Evolutionary conservation across 805 yeast genomes (phyloP).

Genomic region (Candida krabiensis): DNA sequence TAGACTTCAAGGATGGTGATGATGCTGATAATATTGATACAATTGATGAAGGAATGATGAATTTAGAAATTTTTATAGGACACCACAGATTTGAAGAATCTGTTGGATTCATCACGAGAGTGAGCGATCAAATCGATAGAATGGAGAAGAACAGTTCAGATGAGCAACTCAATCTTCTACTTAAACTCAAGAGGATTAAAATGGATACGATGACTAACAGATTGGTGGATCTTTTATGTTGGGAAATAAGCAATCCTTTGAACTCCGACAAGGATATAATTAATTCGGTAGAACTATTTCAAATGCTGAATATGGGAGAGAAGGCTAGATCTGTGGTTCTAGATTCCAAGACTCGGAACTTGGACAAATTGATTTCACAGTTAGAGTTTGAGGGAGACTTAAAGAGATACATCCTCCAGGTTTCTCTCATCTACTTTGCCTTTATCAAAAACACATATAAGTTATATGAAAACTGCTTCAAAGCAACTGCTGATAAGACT

Average conservation of each 20-base stretch:
- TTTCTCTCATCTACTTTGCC: conserved; percentile 63
- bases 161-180: conserved; percentile 15
- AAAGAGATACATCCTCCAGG: conserved; percentile 54
- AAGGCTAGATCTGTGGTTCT: conserved; percentile 51
- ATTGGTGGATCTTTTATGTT: conserved; percentile 17
- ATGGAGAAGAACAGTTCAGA: conserved; percentile 17
- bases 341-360: conserved; percentile 45
- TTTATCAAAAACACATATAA: conserved; percentile 56
- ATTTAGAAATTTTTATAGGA: conserved; percentile 49
- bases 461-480: conserved; percentile 53
- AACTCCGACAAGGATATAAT: conserved; percentile 19
- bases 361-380: conserved; percentile 46
- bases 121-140: conserved; percentile 22
- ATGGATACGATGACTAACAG: conserved; percentile 21
- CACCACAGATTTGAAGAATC: conserved; percentile 46
- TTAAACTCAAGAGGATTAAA: conserved; percentile 24
- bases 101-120: conserved; percentile 33
- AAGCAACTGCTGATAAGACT: conserved; percentile 19
- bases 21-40: conserved; percentile 24
- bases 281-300: conserved; percentile 30
- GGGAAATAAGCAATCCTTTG: conserved; percentile 23
- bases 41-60: conserved; percentile 49
- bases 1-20: conserved; percentile 37
- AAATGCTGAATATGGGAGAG: conserved; percentile 41
- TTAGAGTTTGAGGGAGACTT: conserved; percentile 58